Evolutionary conservation across 2,329 filamentous ascomycete species (phyloP).

Genomic region (Stenocarpella maydis): DNA sequence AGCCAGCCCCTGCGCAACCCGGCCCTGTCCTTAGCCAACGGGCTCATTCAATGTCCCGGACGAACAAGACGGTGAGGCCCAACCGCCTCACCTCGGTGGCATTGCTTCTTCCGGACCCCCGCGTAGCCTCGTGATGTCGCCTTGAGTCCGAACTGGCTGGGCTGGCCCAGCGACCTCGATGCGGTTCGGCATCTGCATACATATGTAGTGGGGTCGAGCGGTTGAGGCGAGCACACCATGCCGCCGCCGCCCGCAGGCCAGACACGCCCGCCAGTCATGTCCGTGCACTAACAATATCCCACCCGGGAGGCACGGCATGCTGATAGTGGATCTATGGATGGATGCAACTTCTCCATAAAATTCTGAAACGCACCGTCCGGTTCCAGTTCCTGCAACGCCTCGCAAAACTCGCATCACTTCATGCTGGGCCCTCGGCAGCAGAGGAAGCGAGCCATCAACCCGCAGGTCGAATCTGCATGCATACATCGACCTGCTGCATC

Average conservation of each 20-base stretch:
- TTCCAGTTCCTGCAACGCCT: slow-evolving; percentile 15
- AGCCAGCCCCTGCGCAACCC: background rate
- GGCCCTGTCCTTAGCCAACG: background rate
- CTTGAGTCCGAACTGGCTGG: background rate
- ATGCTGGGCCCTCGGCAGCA: background rate
- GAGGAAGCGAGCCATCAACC: no score
- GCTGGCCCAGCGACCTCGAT: background rate
- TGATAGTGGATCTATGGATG: slow-evolving; percentile 6
- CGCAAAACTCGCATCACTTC: slow-evolving; percentile 20
- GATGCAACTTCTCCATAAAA: background rate
- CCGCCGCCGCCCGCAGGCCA: background rate
- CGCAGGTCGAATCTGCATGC: no score
- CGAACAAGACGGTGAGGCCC: background rate
- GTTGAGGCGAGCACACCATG: background rate
- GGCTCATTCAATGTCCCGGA: background rate
- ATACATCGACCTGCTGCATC: no score
- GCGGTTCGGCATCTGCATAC: background rate
- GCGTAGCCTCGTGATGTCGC: background rate
- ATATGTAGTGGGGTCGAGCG: no score
- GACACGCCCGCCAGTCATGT: background rate
- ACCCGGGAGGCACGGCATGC: background rate
- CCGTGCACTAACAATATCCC: slow-evolving; percentile 3
- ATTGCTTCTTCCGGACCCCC: background rate
- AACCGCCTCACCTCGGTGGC: slow-evolving; percentile 8
- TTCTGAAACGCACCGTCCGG: slow-evolving; percentile 21